These are phyloP conservation scores for Rhododendron ferrugineum DNA, from an alignment of 148 eudicot species.

Conservation along the genomic window DNA sequence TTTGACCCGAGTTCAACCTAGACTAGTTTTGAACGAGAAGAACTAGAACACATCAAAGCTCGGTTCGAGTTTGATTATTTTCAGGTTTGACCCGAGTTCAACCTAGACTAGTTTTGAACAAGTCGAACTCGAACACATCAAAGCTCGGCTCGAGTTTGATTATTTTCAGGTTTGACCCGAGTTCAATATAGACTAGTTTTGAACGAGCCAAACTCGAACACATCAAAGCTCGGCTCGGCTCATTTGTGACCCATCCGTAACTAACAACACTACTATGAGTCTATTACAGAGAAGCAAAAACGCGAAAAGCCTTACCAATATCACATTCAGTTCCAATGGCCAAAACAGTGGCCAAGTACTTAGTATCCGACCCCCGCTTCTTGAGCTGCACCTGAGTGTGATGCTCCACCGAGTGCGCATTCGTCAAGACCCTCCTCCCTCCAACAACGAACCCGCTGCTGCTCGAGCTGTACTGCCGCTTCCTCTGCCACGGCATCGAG, in stretches of 20 bases:
- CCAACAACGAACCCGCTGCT: conserved; percentile 70
- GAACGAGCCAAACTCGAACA: neutral
- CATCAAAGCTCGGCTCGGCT: neutral
- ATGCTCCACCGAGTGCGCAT: conserved; percentile 82
- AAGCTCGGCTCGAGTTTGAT: neutral
- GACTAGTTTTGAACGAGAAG: no score
- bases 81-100: no score
- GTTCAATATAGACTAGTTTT: neutral
- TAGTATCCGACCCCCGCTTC: conserved; percentile 80
- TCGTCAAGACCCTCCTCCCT: conserved; percentile 66
- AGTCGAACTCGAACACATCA: no score
- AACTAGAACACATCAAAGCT: no score
- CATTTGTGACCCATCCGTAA: neutral
- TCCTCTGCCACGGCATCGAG: conserved; percentile 84
- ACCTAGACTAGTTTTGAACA: no score
- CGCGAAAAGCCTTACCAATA: conserved; percentile 39
- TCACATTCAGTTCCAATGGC: conserved; percentile 82
- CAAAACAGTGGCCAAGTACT: conserved; percentile 68
- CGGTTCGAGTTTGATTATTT: no score
- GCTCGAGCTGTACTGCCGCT: conserved; percentile 61
- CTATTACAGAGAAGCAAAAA: neutral
- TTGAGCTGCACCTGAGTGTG: conserved; percentile 69
- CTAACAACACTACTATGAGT: neutral
- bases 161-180: neutral
- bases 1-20: no score